Percentiles rank a stretch among this genome's conserved stretches.
Conservation (phyloP, 192 early-diverging fungal genomes). For the Rhizophagus sp. region DNA sequence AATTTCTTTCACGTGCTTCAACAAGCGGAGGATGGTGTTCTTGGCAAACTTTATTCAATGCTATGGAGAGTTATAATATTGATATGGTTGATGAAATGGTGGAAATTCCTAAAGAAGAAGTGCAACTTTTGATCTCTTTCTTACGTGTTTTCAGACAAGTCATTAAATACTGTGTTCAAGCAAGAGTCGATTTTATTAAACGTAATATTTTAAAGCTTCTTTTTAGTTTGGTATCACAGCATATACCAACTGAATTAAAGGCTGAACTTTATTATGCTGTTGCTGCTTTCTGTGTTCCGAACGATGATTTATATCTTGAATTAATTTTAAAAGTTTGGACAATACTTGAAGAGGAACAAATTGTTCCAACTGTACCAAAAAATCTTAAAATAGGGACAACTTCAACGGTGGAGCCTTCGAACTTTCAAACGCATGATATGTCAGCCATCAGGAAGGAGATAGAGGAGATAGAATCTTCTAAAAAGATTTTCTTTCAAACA, state of each 20-base stretch:
- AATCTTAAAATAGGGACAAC: conserved; percentile 2
- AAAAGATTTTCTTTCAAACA: conserved; percentile 85
- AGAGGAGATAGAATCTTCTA: conserved; percentile 75
- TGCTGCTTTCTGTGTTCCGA: conserved; percentile 76
- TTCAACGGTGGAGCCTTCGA: conserved; percentile 26
- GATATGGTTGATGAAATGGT: conserved; percentile 47
- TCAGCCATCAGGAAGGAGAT: conserved; percentile 74
- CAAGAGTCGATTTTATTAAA: conserved; percentile 70
- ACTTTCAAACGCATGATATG: conserved; percentile 5
- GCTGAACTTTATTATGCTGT: conserved; percentile 78
- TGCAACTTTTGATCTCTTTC: conserved; percentile 70
- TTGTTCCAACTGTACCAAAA: conserved; percentile 31
- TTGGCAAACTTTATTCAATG: conserved; percentile 78
- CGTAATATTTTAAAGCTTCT: conserved; percentile 67
- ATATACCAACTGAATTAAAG: conserved; percentile 77
- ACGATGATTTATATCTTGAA: conserved; percentile 42
- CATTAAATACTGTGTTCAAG: conserved; percentile 72
- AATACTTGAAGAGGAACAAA: conserved; percentile 66
- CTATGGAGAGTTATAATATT: conserved; percentile 67
- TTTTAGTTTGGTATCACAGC: conserved; percentile 79
- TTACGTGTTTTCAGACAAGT: conserved; percentile 76
- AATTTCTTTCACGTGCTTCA: conserved; percentile 43
- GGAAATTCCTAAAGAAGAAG: conserved; percentile 76
- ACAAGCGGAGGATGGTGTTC: conserved; percentile 60
- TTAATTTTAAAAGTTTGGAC: conserved; percentile 78